These are phyloP conservation scores for Hondaea fermentalgiana DNA, from an alignment of 108 stramenopile species.

Conservation along the genomic window DNA sequence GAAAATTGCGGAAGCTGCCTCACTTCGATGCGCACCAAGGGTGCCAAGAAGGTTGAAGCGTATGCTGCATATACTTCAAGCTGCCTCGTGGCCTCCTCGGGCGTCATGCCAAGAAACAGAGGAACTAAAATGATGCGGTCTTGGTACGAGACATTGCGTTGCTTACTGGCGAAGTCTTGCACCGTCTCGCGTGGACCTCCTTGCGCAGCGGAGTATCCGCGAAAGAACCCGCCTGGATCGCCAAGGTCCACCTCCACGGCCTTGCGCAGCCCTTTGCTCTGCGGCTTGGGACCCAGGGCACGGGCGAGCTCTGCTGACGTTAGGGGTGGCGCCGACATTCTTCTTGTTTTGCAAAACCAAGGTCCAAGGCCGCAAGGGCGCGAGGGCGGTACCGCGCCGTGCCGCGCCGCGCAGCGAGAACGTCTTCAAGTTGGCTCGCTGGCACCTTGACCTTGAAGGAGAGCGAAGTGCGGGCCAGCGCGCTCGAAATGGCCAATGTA, in stretches of 20 bases:
- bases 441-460: no score
- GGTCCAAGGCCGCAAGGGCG: no score
- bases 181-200: no score
- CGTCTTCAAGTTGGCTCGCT: no score
- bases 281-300: background rate
- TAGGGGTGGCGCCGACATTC: no score
- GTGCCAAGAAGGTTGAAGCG: background rate
- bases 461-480: no score
- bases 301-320: background rate
- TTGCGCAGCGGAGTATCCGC: background rate
- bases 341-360: no score
- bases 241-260: background rate
- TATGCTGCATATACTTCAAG: background rate
- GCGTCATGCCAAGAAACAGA: background rate
- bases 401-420: no score
- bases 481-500: no score
- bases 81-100: background rate
- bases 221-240: background rate
- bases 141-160: background rate
- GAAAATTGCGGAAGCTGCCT: background rate
- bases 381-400: no score
- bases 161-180: no score
- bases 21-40: background rate
- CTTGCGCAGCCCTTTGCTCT: background rate
- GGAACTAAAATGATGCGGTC: background rate